Conservation (phyloP, 371 early-diverging fungal genomes). For the Apophysomyces ossiformis region DNA sequence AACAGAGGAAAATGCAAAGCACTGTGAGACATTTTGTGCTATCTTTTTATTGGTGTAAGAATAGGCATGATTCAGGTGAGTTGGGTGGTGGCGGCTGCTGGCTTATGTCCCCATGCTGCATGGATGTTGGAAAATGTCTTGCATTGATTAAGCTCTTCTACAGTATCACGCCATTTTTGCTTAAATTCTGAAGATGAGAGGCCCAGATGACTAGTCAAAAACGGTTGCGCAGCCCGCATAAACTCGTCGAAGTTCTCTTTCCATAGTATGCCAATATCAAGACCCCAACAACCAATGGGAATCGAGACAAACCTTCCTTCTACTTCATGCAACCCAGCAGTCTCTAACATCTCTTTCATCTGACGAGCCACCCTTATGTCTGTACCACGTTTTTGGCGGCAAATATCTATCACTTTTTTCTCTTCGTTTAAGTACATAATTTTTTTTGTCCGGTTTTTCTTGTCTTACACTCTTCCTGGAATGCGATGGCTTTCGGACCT, state of each 20-base stretch:
- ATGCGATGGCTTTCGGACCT: conserved; percentile 13
- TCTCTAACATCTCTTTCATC: conserved; percentile 21
- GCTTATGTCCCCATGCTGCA: conserved; percentile 37
- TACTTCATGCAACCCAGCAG: conserved; percentile 25
- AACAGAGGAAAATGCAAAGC: not conserved
- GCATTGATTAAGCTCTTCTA: conserved; percentile 20
- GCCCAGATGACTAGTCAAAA: conserved; percentile 20
- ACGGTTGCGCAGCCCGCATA: conserved; percentile 25
- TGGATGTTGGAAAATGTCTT: conserved; percentile 36
- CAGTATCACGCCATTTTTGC: conserved; percentile 17
- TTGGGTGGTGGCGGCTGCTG: not conserved
- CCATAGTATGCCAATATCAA: conserved; percentile 39
- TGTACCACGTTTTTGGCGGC: conserved; percentile 19
- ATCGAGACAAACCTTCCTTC: conserved; percentile 24
- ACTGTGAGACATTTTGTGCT: conserved; percentile 5
- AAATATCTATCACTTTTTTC: conserved; percentile 17
- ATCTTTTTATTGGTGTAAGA: not conserved
- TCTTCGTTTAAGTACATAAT: not conserved
- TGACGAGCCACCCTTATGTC: conserved; percentile 28
- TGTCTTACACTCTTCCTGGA: conserved; percentile 4
- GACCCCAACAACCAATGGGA: conserved; percentile 39
- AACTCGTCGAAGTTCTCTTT: conserved; percentile 37
- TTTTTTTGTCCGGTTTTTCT: not conserved
- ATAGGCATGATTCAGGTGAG: not conserved
- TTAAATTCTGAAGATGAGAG: conserved; percentile 18